Base-by-base conservation (phyloP, 768 basidiomycete species). In the Kwoniella newhampshirensis region DNA sequence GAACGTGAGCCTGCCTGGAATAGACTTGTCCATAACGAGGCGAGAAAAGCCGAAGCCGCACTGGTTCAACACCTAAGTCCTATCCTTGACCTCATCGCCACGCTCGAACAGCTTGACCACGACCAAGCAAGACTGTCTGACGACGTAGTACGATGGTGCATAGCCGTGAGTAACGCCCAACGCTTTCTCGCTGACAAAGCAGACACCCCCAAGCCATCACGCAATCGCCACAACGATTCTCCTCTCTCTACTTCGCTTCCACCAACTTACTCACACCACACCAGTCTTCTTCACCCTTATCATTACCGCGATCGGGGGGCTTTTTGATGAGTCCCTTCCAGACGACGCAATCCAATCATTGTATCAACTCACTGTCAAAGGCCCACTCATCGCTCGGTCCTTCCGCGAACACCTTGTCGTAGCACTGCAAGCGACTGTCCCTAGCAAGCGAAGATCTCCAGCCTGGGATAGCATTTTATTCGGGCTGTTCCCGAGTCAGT, bases 1-100 rank as follows among this genome's bases (percentile, higher is more conserved):
- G 68, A 70, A 41, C 46, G 63, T 9, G 63, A 70, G 25, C 40
- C 49, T 15, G 44, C 37, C 4, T 70, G 68, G 68, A 37, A 54
- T 6, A 27, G 50, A n/a, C n/a, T 66, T 15, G 32, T 69, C 9
- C n/a, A 37, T 27, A 4, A 20, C 5, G 54, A 59, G 27, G 44
- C 45, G 17, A 26, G 42, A 23, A 47, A 17, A 12, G 49, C 42
- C 18, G 46, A 59, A 26, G 15, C 32, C 18, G 42, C 48, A 20
- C 21, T 51, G 15, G 15, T 6, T 18, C 26, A 41, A 26, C 30
- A 20, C 32, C 11, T 51, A 11, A 43, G 49, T 5, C 13, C 42
- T 27, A 18, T 57, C 4, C 42, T 64, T 6, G 17, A 39, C 8
- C 26, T 32, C 12, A 47, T 61, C 23, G 32, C 42, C 5, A 54